A percentile compares a stretch with the other conserved stretches of the same genome.
phyloP scores from a whole-genome alignment of 2,329 filamentous ascomycete genomes.

The Beauveria asiatica region DNA sequence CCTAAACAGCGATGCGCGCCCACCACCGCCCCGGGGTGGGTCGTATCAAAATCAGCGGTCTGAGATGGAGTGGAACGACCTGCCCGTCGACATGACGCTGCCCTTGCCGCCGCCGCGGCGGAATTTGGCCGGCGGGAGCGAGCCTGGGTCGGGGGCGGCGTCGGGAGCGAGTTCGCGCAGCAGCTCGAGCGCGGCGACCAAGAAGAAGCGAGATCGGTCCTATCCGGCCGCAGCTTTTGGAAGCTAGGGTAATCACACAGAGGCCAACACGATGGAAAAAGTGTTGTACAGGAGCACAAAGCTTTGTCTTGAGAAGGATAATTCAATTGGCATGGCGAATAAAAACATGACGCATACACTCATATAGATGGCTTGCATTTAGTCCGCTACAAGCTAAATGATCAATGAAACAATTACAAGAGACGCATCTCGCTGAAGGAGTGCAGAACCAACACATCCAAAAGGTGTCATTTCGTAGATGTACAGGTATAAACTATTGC shows the following conservation, averaged over 20 bases:
- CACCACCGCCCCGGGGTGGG: slow-evolving; percentile 21
- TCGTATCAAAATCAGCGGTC: slow-evolving; percentile 54
- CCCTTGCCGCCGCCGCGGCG: slow-evolving; percentile 20
- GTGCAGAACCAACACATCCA: background rate
- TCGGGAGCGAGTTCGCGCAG: slow-evolving; percentile 46
- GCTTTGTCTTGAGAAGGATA: background rate
- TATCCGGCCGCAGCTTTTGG: slow-evolving; percentile 57
- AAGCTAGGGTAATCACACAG: slow-evolving; percentile 18
- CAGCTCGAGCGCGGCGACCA: slow-evolving; percentile 36
- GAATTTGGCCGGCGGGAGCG: slow-evolving; percentile 19
- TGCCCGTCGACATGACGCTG: slow-evolving; percentile 45
- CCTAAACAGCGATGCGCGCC: slow-evolving; percentile 14
- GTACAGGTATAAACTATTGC: slow-evolving; percentile 4
- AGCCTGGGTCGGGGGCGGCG: slow-evolving; percentile 33
- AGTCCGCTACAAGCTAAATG: background rate
- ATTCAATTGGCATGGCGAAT: background rate
- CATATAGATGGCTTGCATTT: background rate
- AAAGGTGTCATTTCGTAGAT: background rate
- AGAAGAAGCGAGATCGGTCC: slow-evolving; percentile 50
- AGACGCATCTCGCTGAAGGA: background rate
- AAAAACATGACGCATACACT: background rate
- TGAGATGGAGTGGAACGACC: slow-evolving; percentile 57
- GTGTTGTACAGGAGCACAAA: background rate
- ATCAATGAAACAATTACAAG: background rate
- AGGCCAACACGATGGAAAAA: background rate